Base-by-base conservation (phyloP, 2,329 filamentous ascomycete species). In the Furcasterigmium furcatum region DNA sequence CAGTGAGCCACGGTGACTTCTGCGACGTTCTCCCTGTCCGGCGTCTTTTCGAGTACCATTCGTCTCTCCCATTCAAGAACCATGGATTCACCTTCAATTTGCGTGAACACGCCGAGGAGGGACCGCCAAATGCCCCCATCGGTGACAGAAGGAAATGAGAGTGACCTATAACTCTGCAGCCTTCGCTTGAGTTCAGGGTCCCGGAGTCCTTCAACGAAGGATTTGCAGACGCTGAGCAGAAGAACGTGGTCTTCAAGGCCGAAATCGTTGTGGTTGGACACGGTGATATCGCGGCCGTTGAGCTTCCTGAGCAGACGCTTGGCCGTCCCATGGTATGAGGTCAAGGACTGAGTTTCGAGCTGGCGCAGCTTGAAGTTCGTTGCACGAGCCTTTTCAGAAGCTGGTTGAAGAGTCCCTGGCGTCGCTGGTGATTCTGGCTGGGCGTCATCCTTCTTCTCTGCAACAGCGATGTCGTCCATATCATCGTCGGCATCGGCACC, bases 81-180 rank as follows among this genome's bases (percentile, higher is more conserved):
- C 19, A 82, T 57, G 18, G 65, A 63, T 54, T 84, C 80, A 8
- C 80, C 80, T 53, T 85, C 80, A 2, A 72, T 60, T 51, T 83
- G 77, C 13, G 65, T 71, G 48, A 67, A 72, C 3, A 80, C 69
- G 1, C 78, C 77, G n/a, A 67, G 61, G 1, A 85, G 69, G 4
- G 79, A 77, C 32, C 76, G 72, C 34, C 34, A 36, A 16, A 7
- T 12, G 12, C 12, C 24, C 12, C 24, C 24, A 12, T 27, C n/a
- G 9, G 30, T 36, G 7, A 19, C 18, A 14, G 18, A 16, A 18
- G 34, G 66, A 21, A 12, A 22, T 16, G 20, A 9, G 5, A 39
- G 18, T 3, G 79, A 80, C n/a, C 64, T 66, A 44, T 72, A 77
- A 5, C 51, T 55, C 30, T 64, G 52, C 3, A 85, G 58, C 5